Conservation (phyloP, 2,329 filamentous ascomycete species). For the Ophiostoma montium region DNA sequence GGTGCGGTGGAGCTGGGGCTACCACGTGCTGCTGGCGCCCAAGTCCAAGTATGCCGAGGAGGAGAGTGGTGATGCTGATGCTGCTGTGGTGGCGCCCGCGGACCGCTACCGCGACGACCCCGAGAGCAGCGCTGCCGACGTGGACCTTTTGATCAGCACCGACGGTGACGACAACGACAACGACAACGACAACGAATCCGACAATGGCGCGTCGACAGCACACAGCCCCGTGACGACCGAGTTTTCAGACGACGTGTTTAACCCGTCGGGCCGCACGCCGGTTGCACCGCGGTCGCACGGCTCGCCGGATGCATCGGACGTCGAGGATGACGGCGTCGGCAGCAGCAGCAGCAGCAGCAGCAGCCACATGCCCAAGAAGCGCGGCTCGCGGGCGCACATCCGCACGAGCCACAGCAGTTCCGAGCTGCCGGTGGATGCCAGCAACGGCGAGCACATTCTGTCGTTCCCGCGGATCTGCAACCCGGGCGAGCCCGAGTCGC, state of each 20-base stretch:
- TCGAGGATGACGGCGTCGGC: conserved; percentile 24
- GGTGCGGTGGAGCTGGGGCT: conserved; percentile 96
- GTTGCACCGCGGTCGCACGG: conserved; percentile 34
- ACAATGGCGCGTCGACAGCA: conserved; percentile 19
- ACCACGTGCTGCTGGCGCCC: conserved; percentile 83
- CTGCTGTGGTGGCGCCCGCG: conserved; percentile 39
- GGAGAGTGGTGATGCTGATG: too few relatives aligned
- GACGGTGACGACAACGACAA: conserved; percentile 14
- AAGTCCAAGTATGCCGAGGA: conserved; percentile 56
- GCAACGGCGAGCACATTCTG: conserved; percentile 33
- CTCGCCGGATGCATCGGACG: conserved; percentile 34
- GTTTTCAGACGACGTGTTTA: conserved; percentile 33
- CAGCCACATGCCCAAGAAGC: conserved; percentile 14
- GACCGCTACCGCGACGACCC: conserved; percentile 42
- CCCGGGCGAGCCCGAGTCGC: conserved; percentile 26
- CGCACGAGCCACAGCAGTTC: conserved; percentile 15
- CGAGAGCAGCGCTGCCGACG: conserved; percentile 28
- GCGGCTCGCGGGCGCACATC: conserved; percentile 18
- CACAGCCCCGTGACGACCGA: conserved; percentile 24
- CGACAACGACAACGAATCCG: conserved; percentile 25
- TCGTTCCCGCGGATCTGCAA: conserved; percentile 45
- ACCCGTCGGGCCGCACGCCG: conserved; percentile 42
- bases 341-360: conserved; percentile 13
- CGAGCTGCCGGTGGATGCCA: conserved; percentile 18
- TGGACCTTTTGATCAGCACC: too few relatives aligned